Base-by-base conservation (phyloP, 169 alveolate species). In the Plasmodium sp. region DNA sequence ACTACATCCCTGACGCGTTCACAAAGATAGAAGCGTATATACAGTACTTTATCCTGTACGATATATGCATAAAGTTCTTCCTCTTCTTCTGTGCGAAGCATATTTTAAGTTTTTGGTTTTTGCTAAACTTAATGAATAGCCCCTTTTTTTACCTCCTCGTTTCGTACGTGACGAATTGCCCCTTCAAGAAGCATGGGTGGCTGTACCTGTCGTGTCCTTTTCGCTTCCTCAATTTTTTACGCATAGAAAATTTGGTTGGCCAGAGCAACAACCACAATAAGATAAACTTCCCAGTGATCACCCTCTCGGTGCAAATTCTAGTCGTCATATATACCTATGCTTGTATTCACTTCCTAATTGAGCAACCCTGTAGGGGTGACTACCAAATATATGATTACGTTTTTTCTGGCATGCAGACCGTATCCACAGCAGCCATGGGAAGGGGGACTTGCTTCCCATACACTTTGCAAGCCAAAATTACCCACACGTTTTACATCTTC, bases 401-500 rank as follows among this genome's bases (percentile, higher is more conserved):
- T 14, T 92, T 92, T 82, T 92, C 95, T 10, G 92, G 92, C 2
- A 92, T 92, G 95, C 95, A 92, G 43, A 92, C 95, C 14, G 92
- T 92, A 6, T 43, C 95, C 22, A 92, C 95, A 2, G 95, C 95
- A 1, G 95, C 92, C 34, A 31, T 92, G 81, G 95, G 95, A 27
- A 92, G 54, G 33, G 95, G 95, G 7, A 82, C 95, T 10, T 92
- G 95, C 9, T 92, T 92, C 43, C 95, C 95, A 2, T 92, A 67
- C 62, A 31, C 95, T 2, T 6, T 67, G 34, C 48, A 92, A 41
- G 14, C 81, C 0, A 92, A 75, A 83, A 41, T 92, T 81, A 75
- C 54, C 5, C 92, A 92, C 62, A 74, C 27, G 0, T 82, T 92
- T 72, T 92, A 92, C 79, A 92, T 92, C 1, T 92, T 81, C 82